Evolutionary conservation across 1,139 yeast species (phyloP).

Genomic region (Hansenula sp.): DNA sequence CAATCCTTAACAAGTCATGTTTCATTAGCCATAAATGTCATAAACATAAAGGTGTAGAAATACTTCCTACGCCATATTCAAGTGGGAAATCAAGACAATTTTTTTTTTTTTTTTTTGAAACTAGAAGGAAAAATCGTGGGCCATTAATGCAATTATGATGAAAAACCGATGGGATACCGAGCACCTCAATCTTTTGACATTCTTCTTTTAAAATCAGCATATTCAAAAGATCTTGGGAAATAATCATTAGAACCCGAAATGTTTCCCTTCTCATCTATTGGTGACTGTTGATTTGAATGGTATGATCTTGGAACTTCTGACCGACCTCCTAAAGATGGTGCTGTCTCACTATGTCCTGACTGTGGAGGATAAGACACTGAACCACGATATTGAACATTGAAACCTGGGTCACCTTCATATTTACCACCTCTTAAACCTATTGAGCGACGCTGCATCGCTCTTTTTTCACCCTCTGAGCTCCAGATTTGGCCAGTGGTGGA

Average conservation of each 20-base stretch:
- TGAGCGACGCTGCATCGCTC: constrained; percentile 11
- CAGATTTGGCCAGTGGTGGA: constrained; percentile 2
- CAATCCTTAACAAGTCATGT: too few species aligned
- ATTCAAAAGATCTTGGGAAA: constrained; percentile 12
- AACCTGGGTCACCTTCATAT: too few species aligned
- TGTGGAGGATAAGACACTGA: constrained; percentile 3
- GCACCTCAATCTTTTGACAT: constrained; percentile 11
- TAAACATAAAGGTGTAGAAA: too few species aligned
- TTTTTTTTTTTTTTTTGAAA: too few species aligned
- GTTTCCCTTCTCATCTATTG: background rate
- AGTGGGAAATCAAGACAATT: too few species aligned
- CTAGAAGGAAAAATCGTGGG: too few species aligned
- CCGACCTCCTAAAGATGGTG: background rate
- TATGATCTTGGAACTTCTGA: constrained; percentile 4
- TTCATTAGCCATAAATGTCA: too few species aligned
- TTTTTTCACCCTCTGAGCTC: constrained; percentile 11
- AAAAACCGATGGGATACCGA: background rate
- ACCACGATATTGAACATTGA: constrained; percentile 6
- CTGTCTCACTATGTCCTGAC: background rate
- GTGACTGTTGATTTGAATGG: constrained; percentile 15
- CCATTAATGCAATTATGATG: too few species aligned
- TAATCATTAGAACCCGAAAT: background rate
- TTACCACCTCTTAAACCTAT: background rate
- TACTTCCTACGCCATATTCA: too few species aligned
- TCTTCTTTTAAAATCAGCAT: constrained; percentile 19